A percentile compares a stretch with the other conserved stretches of the same genome.
Conservation (phyloP, 2,329 filamentous ascomycete species). For the Aureobasidium mangrovei region DNA sequence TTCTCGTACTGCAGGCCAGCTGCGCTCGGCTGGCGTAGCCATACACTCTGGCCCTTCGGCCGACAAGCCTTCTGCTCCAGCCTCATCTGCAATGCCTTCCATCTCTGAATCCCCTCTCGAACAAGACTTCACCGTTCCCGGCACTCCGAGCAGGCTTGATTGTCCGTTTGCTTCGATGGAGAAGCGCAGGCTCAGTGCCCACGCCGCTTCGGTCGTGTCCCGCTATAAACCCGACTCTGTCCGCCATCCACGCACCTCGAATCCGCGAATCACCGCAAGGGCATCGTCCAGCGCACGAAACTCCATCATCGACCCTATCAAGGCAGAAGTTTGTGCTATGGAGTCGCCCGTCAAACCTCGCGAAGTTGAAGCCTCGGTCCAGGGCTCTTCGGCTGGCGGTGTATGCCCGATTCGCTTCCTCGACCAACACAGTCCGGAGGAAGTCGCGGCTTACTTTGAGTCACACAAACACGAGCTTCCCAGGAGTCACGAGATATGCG, state of each 20-base stretch:
- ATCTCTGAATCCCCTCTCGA: conserved; percentile 49
- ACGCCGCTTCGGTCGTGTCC: conserved; percentile 33
- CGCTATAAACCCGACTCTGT: conserved; percentile 25
- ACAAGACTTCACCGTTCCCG: conserved; percentile 82
- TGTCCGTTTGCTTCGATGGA: conserved; percentile 65
- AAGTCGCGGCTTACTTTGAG: conserved; percentile 88
- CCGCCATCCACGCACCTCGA: conserved; percentile 9
- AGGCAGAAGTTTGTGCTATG: conserved; percentile 27
- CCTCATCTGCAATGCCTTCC: conserved; percentile 27
- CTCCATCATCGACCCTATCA: conserved; percentile 27
- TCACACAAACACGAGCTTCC: conserved; percentile 93
- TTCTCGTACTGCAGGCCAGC: conserved; percentile 28
- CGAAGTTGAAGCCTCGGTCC: conserved; percentile 14
- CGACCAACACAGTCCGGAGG: conserved; percentile 85
- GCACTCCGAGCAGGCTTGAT: conserved; percentile 66
- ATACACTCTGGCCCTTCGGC: conserved; percentile 34
- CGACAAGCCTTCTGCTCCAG: conserved; percentile 25
- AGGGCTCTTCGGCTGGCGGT: conserved; percentile 27
- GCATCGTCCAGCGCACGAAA: conserved; percentile 5
- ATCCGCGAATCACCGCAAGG: conserved; percentile 12
- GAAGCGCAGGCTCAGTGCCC: conserved; percentile 30
- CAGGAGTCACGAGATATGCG: conserved; percentile 85
- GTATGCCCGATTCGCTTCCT: conserved; percentile 91
- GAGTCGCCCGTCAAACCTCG: conserved; percentile 10
- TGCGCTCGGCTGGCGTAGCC: conserved; percentile 26